phyloP scores from a whole-genome alignment of 305 asterid genomes.

The Ilex paraguariensis region DNA sequence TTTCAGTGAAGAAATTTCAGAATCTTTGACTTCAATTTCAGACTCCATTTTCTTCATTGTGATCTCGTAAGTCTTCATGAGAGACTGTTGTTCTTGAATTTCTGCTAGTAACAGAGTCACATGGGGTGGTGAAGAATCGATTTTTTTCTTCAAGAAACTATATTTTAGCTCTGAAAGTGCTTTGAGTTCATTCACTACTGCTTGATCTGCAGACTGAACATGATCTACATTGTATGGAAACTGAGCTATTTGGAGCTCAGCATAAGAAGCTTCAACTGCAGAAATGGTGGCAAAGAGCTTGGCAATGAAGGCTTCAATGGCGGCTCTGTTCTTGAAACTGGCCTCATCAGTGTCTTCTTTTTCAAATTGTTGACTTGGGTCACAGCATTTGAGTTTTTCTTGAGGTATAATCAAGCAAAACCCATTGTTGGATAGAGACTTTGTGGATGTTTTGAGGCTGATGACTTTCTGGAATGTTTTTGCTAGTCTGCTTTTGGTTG shows the following conservation, averaged over 20 bases:
- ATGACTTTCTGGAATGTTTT: conserved; percentile 59
- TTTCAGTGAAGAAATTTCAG: conserved; percentile 21
- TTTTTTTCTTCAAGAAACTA: conserved; percentile 53
- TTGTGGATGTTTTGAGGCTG: conserved; percentile 33
- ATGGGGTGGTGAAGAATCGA: conserved; percentile 86
- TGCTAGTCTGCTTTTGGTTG: conserved; percentile 43
- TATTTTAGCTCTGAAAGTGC: conserved; percentile 75
- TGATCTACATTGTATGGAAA: conserved; percentile 70
- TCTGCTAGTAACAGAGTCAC: conserved; percentile 91
- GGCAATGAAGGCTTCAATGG: conserved; percentile 79
- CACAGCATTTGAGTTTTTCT: conserved; percentile 85
- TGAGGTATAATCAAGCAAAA: conserved; percentile 77
- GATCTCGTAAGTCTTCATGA: conserved; percentile 90
- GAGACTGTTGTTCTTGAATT: conserved; percentile 87
- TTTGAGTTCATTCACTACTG: conserved; percentile 76
- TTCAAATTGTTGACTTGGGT: conserved; percentile 44
- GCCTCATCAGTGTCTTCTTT: conserved; percentile 41
- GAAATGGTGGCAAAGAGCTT: conserved; percentile 88
- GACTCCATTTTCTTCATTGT: conserved; percentile 93
- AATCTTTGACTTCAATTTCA: conserved; percentile 58
- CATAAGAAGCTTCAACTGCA: conserved; percentile 81
- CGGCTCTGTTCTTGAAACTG: conserved; percentile 49
- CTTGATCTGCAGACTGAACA: conserved; percentile 72
- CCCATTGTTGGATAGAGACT: conserved; percentile 43
- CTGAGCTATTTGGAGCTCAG: conserved; percentile 94